Evolutionary conservation across 1,284 basidiomycete genomes (phyloP).

Genomic region (Uromyces viciae-fabae): DNA sequence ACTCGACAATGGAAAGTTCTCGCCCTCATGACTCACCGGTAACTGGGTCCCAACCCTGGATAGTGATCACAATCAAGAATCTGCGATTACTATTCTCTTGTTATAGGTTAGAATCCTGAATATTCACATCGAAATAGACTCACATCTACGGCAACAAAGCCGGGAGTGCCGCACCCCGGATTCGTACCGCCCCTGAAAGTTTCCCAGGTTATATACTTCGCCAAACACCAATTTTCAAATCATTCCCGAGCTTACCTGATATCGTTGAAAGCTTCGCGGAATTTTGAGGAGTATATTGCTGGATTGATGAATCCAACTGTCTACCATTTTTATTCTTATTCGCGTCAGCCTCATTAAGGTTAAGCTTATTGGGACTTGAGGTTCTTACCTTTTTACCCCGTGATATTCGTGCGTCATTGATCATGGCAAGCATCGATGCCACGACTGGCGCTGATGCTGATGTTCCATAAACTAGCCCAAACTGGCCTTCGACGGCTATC

Average conservation of each 20-base stretch:
- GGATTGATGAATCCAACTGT: slow-evolving; percentile 65
- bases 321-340: slow-evolving; percentile 33
- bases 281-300: slow-evolving; percentile 59
- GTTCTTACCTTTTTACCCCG: slow-evolving; percentile 53
- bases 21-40: slow-evolving; percentile 36
- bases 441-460: slow-evolving; percentile 56
- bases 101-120: not conserved
- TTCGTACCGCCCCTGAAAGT: slow-evolving; percentile 57
- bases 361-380: not conserved
- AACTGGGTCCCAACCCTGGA: slow-evolving; percentile 47
- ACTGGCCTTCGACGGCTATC: slow-evolving; percentile 53
- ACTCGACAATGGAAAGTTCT: not conserved
- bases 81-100: not conserved
- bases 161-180: slow-evolving; percentile 60
- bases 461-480: slow-evolving; percentile 52
- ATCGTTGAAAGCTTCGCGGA: slow-evolving; percentile 58
- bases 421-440: slow-evolving; percentile 61
- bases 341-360: not conserved
- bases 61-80: not conserved
- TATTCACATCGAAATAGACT: not conserved
- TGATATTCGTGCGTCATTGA: slow-evolving; percentile 64
- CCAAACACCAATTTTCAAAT: not conserved
- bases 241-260: slow-evolving; percentile 54
- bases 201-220: not conserved
- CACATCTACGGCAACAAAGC: slow-evolving; percentile 55